phyloP scores from a whole-genome alignment of 495 filamentous ascomycete genomes.

The Talaromyces nanjingensis region DNA sequence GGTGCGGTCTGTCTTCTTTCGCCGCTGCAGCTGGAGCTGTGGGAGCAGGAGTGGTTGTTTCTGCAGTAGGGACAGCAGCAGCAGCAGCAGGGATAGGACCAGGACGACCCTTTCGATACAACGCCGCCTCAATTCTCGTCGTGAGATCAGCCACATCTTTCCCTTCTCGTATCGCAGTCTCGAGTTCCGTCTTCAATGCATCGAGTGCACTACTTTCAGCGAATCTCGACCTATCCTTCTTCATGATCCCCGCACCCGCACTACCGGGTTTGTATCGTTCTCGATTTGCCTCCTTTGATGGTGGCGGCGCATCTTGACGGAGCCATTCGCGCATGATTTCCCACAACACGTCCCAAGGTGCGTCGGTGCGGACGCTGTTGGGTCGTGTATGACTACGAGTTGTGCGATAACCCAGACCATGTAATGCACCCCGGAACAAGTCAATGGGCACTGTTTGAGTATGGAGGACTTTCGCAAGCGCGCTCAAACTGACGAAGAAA shows the following conservation, averaged over 20 bases:
- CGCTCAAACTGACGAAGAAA: slow-evolving; percentile 77
- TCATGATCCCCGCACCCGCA: slow-evolving; percentile 63
- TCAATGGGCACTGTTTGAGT: slow-evolving; percentile 66
- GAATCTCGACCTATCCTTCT: slow-evolving; percentile 24
- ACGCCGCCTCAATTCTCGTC: slow-evolving; percentile 39
- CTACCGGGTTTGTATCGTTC: slow-evolving; percentile 42
- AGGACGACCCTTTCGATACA: slow-evolving; percentile 32
- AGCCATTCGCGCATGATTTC: slow-evolving; percentile 91
- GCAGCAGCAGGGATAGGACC: neutral
- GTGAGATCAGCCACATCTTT: slow-evolving; percentile 30
- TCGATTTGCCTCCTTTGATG: neutral
- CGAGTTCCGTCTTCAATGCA: slow-evolving; percentile 29
- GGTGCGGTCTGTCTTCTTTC: slow-evolving; percentile 16
- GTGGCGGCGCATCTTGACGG: slow-evolving; percentile 62
- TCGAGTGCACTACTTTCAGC: slow-evolving; percentile 19
- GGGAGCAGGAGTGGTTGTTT: neutral
- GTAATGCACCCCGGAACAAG: slow-evolving; percentile 70
- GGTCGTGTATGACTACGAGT: slow-evolving; percentile 80
- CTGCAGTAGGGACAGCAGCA: neutral
- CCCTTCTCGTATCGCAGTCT: slow-evolving; percentile 25
- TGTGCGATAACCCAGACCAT: slow-evolving; percentile 69
- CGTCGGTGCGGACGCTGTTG: slow-evolving; percentile 85
- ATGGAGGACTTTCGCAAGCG: slow-evolving; percentile 65
- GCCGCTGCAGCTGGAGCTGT: slow-evolving; percentile 24
- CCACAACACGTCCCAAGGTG: slow-evolving; percentile 84